Evolutionary conservation across 2,329 filamentous ascomycete species (phyloP), one percentile per base, ranked within the genome.

Genomic region (Leptodontidium sp.): DNA sequence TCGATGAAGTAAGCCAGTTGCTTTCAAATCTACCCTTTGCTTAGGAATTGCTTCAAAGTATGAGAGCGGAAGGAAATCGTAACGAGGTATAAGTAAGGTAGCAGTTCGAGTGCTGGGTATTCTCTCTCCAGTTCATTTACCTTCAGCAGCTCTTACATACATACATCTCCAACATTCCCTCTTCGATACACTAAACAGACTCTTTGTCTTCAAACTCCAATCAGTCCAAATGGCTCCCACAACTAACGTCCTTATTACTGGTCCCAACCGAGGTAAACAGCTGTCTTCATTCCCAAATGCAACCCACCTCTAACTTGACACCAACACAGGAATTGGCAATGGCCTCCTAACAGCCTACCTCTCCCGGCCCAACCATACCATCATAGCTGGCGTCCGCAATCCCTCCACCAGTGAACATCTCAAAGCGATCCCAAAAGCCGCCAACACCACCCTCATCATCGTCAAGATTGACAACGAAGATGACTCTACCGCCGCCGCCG

Each of bases 401-500:
- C 61, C 61, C n/a, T 35, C 52, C 9, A 21, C 50, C 17, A 47
- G 38, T 17, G 47, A 64, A 43, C 40, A 35, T 17, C 61, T 64
- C 47, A 29, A 38, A 14, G 15, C 24, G 26, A 32, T 65, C 24
- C 53, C 52, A 21, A 58, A 38, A 29, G 64, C 52, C 1, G 29
- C 53, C 21, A 32, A 45, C 15, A 49, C 64, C 35, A 70, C 55
- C 0, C 73, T 86, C 21, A 76, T 84, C 45, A 68, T 84, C 14
- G 75, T 84, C 15, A 81, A 82, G 68, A 75, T 84, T 69, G 83
- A 86, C 45, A 76, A 78, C 1, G 72, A 70, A 1, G 75, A 76
- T 15, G 74, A 80, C 11, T 71, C 74, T 0, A 80, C 82, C 68
- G 72, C 82, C 0, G 69, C 74, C 1, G 70, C 73, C n/a, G 81